Conservation (phyloP, 495 filamentous ascomycete species). For the Hypoxylon rickii region DNA sequence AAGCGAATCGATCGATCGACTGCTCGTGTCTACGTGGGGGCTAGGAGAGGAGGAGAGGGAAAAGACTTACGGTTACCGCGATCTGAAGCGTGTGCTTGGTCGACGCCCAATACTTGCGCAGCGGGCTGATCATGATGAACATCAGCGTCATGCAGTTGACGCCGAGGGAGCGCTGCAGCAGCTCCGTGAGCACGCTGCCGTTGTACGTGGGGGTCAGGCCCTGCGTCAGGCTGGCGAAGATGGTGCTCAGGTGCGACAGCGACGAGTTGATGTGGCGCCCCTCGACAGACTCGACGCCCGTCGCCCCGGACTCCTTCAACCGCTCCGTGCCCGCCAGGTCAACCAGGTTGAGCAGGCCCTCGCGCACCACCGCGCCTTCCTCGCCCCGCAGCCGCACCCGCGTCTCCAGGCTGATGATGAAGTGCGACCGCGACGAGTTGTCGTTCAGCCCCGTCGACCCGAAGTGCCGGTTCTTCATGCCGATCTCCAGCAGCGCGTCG, state of each 20-base stretch:
- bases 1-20: too few relatives aligned
- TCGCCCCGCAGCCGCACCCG: constrained; percentile 3
- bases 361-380: constrained; percentile 71
- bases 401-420: constrained; percentile 51
- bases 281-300: constrained; percentile 34
- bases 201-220: constrained; percentile 84
- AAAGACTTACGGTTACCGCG: constrained; percentile 73
- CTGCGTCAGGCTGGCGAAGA: constrained; percentile 63
- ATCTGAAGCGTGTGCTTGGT: constrained; percentile 92
- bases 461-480: constrained; percentile 48
- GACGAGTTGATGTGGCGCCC: constrained; percentile 51
- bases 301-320: constrained; percentile 76
- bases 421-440: constrained; percentile 53
- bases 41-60: neutral
- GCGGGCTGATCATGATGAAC: constrained; percentile 94
- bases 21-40: too few relatives aligned
- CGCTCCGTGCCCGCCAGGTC: constrained; percentile 61
- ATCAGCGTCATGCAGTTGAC: constrained; percentile 96
- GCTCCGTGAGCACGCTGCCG: constrained; percentile 92
- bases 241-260: constrained; percentile 48
- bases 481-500: constrained; percentile 17
- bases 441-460: constrained; percentile 67
- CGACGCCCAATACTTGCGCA: constrained; percentile 82
- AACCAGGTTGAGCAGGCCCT: constrained; percentile 51
- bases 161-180: constrained; percentile 90